Percentiles rank a stretch among this genome's conserved stretches.
phyloP scores from a whole-genome alignment of 2,329 filamentous ascomycete species.

The Fusarium sp. region DNA sequence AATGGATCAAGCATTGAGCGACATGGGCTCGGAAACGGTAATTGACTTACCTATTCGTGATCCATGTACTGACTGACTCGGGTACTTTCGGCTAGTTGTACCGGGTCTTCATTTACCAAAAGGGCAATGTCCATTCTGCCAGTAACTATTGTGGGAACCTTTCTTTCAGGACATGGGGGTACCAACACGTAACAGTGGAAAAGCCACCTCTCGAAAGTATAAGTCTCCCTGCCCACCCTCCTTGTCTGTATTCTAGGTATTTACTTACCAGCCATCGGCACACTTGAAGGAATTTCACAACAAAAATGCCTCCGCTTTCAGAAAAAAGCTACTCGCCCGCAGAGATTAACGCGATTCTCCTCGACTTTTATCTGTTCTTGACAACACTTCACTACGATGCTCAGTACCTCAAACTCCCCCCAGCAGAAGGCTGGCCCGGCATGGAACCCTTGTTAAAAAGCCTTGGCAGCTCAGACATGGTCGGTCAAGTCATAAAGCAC shows the following conservation, averaged over 20 bases:
- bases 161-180: background rate
- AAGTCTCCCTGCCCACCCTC: background rate
- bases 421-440: slow-evolving; percentile 1
- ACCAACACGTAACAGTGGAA: background rate
- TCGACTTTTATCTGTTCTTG: slow-evolving; percentile 12
- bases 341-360: slow-evolving; percentile 1
- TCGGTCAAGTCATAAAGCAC: slow-evolving; percentile 1
- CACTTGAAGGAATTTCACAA: background rate
- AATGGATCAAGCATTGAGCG: background rate
- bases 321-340: slow-evolving; percentile 1
- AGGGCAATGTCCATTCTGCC: background rate
- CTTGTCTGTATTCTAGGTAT: background rate
- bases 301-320: slow-evolving; percentile 6
- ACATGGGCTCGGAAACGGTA: background rate
- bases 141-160: background rate
- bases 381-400: slow-evolving; percentile 9
- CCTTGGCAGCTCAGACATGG: background rate
- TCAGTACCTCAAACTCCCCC: slow-evolving; percentile 9
- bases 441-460: background rate
- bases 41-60: background rate
- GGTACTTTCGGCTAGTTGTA: background rate
- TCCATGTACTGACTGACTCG: slow-evolving; percentile 2
- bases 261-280: background rate
- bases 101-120: background rate
- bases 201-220: slow-evolving; percentile 1